Conservation (phyloP, 2,329 filamentous ascomycete species). For the Stylonectria norvegica region DNA sequence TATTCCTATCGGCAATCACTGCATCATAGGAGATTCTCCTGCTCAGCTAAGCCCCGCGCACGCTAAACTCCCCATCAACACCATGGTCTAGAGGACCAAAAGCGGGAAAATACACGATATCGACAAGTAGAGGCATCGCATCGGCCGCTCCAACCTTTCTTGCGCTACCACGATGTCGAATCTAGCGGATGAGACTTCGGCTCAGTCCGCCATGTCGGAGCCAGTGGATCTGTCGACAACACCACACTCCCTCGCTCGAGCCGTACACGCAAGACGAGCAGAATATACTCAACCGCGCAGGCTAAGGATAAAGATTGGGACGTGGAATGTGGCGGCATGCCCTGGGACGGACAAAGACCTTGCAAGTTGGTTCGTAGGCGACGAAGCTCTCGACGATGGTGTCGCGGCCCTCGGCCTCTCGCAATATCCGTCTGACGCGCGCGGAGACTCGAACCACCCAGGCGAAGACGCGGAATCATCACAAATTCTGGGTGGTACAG, state of each 20-base stretch:
- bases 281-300: conserved; percentile 76
- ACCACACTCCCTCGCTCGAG: conserved; percentile 58
- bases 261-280: conserved; percentile 66
- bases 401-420: conserved; percentile 54
- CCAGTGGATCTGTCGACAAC: conserved; percentile 43
- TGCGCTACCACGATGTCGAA: conserved; percentile 23
- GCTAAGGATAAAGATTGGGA: conserved; percentile 83
- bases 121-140: conserved; percentile 22
- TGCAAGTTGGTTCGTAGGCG: conserved; percentile 80
- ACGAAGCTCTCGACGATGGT: conserved; percentile 64
- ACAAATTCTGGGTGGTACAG: conserved; percentile 54
- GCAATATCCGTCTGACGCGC: conserved; percentile 37
- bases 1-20: no score
- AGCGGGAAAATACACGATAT: conserved; percentile 21
- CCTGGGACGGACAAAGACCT: conserved; percentile 85
- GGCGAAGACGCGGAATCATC: conserved; percentile 32
- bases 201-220: conserved; percentile 38
- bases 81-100: conserved; percentile 36
- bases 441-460: conserved; percentile 32
- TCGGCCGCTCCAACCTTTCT: conserved; percentile 13
- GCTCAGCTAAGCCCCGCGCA: neutral
- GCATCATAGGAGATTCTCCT: no score
- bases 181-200: conserved; percentile 29
- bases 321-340: conserved; percentile 90
- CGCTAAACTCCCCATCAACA: conserved; percentile 13